A percentile compares a stretch with the other conserved stretches of the same genome.
These are phyloP conservation scores for Marasmius oreades DNA, from an alignment of 1,284 basidiomycete species.

Conservation along the genomic window DNA sequence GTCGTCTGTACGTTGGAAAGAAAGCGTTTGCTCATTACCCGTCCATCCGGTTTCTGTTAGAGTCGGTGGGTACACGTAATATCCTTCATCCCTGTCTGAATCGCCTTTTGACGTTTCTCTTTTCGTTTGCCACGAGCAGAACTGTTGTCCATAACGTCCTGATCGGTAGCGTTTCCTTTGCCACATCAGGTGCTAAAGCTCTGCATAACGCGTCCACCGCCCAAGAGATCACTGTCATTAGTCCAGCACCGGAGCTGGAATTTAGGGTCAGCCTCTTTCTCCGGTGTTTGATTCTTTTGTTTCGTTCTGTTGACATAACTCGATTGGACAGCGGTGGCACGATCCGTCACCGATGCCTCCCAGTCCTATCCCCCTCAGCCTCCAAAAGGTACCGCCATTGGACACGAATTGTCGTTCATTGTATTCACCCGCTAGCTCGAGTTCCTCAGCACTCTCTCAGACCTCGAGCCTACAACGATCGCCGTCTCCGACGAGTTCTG, in stretches of 20 bases:
- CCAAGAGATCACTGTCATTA: slow-evolving; percentile 70
- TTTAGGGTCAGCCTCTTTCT: slow-evolving; percentile 50
- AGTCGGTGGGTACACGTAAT: background rate
- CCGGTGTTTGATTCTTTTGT: background rate
- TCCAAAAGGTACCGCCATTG: background rate
- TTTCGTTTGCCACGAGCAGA: slow-evolving; percentile 25
- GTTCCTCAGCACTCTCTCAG: background rate
- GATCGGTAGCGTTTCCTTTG: slow-evolving; percentile 72
- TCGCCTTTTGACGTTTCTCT: background rate
- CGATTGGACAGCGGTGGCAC: slow-evolving; percentile 55
- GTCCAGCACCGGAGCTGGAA: slow-evolving; percentile 65
- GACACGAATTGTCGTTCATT: background rate
- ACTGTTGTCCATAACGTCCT: slow-evolving; percentile 73
- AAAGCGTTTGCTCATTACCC: background rate
- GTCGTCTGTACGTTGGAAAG: background rate
- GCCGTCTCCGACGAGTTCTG: background rate
- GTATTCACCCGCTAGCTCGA: slow-evolving; percentile 10
- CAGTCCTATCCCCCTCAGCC: slow-evolving; percentile 30
- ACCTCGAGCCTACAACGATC: background rate
- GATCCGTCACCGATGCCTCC: slow-evolving; percentile 64
- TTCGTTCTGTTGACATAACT: slow-evolving; percentile 6
- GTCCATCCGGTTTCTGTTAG: background rate
- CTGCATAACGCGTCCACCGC: slow-evolving; percentile 76
- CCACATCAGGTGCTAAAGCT: slow-evolving; percentile 63
- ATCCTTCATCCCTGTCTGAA: background rate